A percentile compares a stretch with the other conserved stretches of the same genome.
Conservation (phyloP, 2,329 filamentous ascomycete genomes). For the Curvularia lunata region DNA sequence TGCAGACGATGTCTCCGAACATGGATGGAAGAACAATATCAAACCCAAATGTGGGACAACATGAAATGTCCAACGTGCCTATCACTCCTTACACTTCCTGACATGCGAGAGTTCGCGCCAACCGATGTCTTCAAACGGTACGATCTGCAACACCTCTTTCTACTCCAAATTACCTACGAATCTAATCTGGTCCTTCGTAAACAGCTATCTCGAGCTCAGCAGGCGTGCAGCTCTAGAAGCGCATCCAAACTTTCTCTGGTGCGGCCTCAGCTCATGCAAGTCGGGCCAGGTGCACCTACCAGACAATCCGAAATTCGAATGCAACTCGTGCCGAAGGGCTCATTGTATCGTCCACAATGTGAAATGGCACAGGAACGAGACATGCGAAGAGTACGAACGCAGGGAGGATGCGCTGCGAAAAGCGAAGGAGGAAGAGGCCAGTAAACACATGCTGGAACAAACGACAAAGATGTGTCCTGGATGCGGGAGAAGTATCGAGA, state of each 20-base stretch:
- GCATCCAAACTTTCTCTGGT: constrained; percentile 60
- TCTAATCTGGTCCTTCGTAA: background rate
- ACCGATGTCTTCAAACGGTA: background rate
- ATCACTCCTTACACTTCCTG: background rate
- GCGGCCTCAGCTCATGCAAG: constrained; percentile 57
- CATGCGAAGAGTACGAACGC: background rate
- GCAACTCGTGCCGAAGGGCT: background rate
- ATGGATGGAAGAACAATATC: background rate
- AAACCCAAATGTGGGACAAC: background rate
- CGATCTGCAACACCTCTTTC: background rate
- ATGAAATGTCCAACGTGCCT: background rate
- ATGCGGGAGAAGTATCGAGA: background rate
- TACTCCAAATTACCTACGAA: background rate
- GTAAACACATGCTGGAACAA: background rate
- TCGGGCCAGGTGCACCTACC: constrained; percentile 60
- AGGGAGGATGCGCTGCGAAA: background rate
- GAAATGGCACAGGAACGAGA: background rate
- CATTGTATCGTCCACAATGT: background rate
- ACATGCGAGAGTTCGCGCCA: background rate
- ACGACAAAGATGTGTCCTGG: background rate
- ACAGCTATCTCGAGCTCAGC: constrained; percentile 48
- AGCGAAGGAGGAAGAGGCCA: background rate
- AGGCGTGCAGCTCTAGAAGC: constrained; percentile 54
- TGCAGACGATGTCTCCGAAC: background rate
- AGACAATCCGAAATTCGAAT: constrained; percentile 2